A percentile compares a stretch with the other conserved stretches of the same genome.
phyloP scores from a whole-genome alignment of 2,329 filamentous ascomycete species.

The Plenodomus lindquistii region DNA sequence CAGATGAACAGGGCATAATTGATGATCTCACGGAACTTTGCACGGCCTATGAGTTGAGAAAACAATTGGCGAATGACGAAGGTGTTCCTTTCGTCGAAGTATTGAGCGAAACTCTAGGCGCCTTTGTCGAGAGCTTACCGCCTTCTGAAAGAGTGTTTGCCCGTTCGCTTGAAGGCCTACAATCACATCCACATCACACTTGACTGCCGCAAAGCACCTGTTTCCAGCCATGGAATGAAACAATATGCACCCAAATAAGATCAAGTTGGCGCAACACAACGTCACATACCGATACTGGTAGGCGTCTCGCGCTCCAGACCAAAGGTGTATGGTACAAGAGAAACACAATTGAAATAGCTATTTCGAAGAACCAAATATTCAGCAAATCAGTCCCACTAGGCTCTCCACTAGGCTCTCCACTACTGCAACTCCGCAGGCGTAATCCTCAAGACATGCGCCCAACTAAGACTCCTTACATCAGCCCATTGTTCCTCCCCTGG shows the following conservation, averaged over 20 bases:
- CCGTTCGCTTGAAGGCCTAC: slow-evolving; percentile 1
- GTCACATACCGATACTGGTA: no score
- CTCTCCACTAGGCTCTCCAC: no score
- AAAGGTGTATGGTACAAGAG: no score
- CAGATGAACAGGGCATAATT: slow-evolving; percentile 7
- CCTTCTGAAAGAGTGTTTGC: slow-evolving; percentile 7
- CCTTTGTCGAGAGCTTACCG: slow-evolving; percentile 8
- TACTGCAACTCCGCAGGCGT: neutral
- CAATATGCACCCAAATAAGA: no score
- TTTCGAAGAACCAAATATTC: no score
- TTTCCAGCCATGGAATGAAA: no score
- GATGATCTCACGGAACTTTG: slow-evolving; percentile 6
- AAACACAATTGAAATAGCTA: no score
- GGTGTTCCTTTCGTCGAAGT: slow-evolving; percentile 9
- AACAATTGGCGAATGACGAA: slow-evolving; percentile 7
- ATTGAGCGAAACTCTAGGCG: slow-evolving; percentile 1
- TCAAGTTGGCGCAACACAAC: no score
- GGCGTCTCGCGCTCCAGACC: no score
- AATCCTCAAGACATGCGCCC: neutral
- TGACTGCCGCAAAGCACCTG: no score
- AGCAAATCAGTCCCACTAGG: no score
- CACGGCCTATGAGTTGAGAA: slow-evolving; percentile 6
- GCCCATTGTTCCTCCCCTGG: neutral
- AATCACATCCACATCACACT: neutral
- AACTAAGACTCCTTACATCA: neutral